Evolutionary conservation across 2,329 filamentous ascomycete genomes (phyloP).

Genomic region (Scedosporium boydii): DNA sequence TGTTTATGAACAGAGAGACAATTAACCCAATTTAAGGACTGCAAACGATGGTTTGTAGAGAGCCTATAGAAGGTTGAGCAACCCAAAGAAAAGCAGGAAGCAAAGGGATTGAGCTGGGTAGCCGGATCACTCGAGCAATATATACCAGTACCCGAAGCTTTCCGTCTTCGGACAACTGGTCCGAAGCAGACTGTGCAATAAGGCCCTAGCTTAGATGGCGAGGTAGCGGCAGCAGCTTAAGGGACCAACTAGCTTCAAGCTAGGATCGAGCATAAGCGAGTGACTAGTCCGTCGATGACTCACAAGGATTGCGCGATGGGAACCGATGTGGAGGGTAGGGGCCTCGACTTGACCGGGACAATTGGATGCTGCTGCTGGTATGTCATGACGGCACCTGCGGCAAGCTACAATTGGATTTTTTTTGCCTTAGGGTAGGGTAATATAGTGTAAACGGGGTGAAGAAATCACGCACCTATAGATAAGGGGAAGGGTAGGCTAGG

Average conservation of each 20-base stretch:
- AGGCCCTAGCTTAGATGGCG: too few species aligned
- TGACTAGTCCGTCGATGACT: background rate
- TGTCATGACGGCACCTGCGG: slow-evolving; percentile 2
- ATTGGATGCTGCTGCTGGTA: background rate
- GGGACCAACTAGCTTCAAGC: background rate
- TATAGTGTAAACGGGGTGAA: background rate
- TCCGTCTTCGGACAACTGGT: too few species aligned
- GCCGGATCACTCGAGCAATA: background rate
- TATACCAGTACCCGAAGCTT: too few species aligned
- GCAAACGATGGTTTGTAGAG: background rate
- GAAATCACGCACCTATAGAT: background rate
- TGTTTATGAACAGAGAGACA: too few species aligned
- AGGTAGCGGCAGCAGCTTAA: too few species aligned
- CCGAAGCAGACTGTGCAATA: too few species aligned
- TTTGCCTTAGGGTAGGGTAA: background rate
- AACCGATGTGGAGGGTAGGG: background rate
- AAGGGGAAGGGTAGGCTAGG: background rate
- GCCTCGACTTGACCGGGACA: background rate
- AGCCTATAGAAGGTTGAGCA: background rate
- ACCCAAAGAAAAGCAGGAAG: background rate
- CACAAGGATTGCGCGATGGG: background rate
- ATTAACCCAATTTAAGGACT: background rate
- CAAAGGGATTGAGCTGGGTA: background rate
- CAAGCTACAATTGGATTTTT: background rate
- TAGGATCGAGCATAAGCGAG: background rate